phyloP scores from a whole-genome alignment of 176 grass and related monocot species.

The Oryza nivara region DNA sequence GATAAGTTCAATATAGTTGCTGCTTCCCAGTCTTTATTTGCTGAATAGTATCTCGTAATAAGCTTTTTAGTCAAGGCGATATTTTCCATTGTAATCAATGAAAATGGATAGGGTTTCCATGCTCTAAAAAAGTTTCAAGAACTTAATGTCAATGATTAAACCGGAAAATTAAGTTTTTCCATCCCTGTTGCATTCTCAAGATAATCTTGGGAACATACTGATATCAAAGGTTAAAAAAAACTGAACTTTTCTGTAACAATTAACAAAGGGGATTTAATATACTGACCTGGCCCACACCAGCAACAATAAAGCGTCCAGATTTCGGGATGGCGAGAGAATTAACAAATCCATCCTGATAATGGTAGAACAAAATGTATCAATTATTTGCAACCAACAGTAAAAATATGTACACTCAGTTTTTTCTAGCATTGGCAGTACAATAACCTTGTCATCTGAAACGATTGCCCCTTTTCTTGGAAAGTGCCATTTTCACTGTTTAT shows the following conservation, averaged over 20 bases:
- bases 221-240: background rate
- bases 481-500: background rate
- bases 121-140: background rate
- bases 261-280: background rate
- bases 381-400: background rate
- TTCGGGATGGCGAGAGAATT: constrained; percentile 77
- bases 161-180: background rate
- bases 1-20: background rate
- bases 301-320: constrained; percentile 80
- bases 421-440: background rate
- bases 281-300: constrained; percentile 82
- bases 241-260: background rate
- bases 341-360: constrained; percentile 71
- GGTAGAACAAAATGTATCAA: constrained; percentile 6
- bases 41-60: background rate
- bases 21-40: background rate
- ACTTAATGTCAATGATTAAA: background rate
- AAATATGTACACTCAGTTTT: background rate
- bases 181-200: background rate
- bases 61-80: background rate
- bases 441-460: background rate
- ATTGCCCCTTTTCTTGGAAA: background rate
- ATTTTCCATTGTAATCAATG: background rate
- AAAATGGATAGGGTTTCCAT: background rate
- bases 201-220: background rate